A percentile compares a stretch with the other conserved stretches of the same genome.
These are phyloP conservation scores for Rhinocladiella similis DNA, from an alignment of 2,329 filamentous ascomycete species.

Conservation along the genomic window DNA sequence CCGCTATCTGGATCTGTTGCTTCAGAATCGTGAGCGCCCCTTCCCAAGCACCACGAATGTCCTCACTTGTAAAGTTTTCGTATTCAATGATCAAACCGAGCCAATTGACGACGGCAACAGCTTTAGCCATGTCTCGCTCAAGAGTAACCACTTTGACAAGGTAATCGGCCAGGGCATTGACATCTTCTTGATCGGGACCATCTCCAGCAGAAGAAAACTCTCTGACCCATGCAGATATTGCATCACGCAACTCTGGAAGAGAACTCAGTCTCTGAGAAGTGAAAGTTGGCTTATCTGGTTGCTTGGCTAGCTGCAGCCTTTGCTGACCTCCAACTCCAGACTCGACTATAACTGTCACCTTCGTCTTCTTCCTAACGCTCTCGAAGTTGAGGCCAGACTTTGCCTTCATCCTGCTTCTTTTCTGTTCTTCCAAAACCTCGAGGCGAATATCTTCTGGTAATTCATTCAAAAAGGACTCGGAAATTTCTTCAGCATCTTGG, in stretches of 20 bases:
- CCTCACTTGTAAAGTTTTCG: slow-evolving; percentile 41
- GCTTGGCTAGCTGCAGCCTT: slow-evolving; percentile 49
- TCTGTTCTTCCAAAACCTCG: slow-evolving; percentile 77
- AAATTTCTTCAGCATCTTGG: slow-evolving; percentile 46
- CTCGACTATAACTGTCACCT: slow-evolving; percentile 20
- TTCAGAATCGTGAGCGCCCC: slow-evolving; percentile 42
- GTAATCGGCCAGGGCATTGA: slow-evolving; percentile 72
- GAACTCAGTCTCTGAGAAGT: slow-evolving; percentile 58
- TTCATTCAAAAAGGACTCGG: slow-evolving; percentile 74
- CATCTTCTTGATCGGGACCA: slow-evolving; percentile 78
- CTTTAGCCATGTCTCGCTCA: slow-evolving; percentile 78
- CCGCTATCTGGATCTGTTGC: slow-evolving; percentile 54
- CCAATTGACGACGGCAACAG: slow-evolving; percentile 69
- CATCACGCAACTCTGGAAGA: slow-evolving; percentile 67
- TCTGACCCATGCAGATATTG: slow-evolving; percentile 73
- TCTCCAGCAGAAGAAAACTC: slow-evolving; percentile 74
- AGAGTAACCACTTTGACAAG: slow-evolving; percentile 69
- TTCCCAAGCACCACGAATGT: slow-evolving; percentile 45
- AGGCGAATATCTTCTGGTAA: slow-evolving; percentile 76
- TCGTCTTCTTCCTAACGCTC: slow-evolving; percentile 29
- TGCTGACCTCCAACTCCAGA: slow-evolving; percentile 36
- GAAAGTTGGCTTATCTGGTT: slow-evolving; percentile 59
- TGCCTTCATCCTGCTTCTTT: slow-evolving; percentile 59
- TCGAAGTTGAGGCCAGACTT: slow-evolving; percentile 52
- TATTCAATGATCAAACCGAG: slow-evolving; percentile 43